phyloP scores from a whole-genome alignment of 2,329 filamentous ascomycete genomes.

The Penicillium occitanis region DNA sequence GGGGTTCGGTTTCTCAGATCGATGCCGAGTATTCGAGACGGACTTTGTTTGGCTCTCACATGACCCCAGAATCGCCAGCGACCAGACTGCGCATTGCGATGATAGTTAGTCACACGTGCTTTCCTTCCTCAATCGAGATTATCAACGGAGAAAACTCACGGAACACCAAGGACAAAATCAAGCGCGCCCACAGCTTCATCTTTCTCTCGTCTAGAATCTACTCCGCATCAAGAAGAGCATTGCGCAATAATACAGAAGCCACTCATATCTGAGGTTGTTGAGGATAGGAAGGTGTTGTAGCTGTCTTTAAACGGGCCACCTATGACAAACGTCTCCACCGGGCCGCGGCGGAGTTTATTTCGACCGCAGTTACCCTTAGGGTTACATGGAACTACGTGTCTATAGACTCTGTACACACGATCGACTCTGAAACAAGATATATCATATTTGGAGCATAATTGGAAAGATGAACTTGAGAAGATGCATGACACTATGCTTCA shows the following conservation, averaged over 20 bases:
- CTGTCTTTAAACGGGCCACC: slow-evolving; percentile 17
- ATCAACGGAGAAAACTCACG: slow-evolving; percentile 29
- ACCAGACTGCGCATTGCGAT: slow-evolving; percentile 31
- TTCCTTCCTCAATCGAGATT: not conserved
- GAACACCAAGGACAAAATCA: slow-evolving; percentile 36
- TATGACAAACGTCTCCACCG: slow-evolving; percentile 19
- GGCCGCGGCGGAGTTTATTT: not conserved
- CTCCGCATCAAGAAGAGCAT: slow-evolving; percentile 18
- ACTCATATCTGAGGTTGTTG: slow-evolving; percentile 3
- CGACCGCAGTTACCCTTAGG: not conserved
- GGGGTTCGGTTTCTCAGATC: slow-evolving; percentile 24
- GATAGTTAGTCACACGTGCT: not conserved
- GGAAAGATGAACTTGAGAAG: not conserved
- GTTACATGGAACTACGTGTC: no score
- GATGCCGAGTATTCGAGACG: slow-evolving; percentile 24
- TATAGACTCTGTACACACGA: no score
- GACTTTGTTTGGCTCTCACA: slow-evolving; percentile 25
- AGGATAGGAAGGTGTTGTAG: not conserved
- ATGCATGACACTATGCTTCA: not conserved
- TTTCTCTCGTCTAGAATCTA: slow-evolving; percentile 25
- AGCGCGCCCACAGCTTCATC: slow-evolving; percentile 38
- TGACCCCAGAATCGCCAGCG: slow-evolving; percentile 33
- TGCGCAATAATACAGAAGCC: slow-evolving; percentile 9
- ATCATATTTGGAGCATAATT: not conserved
- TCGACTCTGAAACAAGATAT: not conserved